These are phyloP conservation scores for Paraglomus occultum DNA, from an alignment of 192 early-diverging fungal species.

Conservation along the genomic window DNA sequence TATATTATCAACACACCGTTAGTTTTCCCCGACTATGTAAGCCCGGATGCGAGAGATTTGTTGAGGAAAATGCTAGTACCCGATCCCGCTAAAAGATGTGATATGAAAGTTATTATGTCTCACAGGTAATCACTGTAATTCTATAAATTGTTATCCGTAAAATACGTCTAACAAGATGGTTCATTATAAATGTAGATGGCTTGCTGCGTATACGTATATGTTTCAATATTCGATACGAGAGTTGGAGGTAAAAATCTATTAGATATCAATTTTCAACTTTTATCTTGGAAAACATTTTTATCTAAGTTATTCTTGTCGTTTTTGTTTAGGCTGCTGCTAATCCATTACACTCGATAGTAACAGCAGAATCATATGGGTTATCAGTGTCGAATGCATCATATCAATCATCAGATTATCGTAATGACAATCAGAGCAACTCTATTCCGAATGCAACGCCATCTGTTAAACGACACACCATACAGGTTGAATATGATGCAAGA, in stretches of 20 bases:
- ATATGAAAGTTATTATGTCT: constrained; percentile 71
- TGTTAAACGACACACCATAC: constrained; percentile 58
- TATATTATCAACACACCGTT: constrained; percentile 79
- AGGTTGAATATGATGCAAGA: constrained; percentile 48
- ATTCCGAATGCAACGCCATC: not conserved
- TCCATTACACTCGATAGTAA: not conserved
- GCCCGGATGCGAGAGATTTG: constrained; percentile 71
- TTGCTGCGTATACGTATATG: constrained; percentile 47
- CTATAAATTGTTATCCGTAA: constrained; percentile 13
- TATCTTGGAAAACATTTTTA: not conserved
- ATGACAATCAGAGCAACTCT: not conserved
- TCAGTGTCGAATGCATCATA: constrained; percentile 12
- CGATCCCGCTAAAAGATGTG: constrained; percentile 74
- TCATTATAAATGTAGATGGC: constrained; percentile 38
- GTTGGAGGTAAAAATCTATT: constrained; percentile 27
- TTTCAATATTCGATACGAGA: constrained; percentile 46
- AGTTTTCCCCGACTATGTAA: constrained; percentile 88
- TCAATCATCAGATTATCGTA: constrained; percentile 13
- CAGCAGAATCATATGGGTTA: constrained; percentile 18
- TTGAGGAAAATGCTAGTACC: constrained; percentile 89
- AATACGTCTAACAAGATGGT: too few species aligned
- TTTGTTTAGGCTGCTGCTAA: constrained; percentile 18
- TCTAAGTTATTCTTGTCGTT: not conserved
- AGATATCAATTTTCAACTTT: not conserved
- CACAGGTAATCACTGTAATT: constrained; percentile 50